Evolutionary conservation across 2,329 filamentous ascomycete species (phyloP).

Genomic region (Pseudogymnoascus sp.): DNA sequence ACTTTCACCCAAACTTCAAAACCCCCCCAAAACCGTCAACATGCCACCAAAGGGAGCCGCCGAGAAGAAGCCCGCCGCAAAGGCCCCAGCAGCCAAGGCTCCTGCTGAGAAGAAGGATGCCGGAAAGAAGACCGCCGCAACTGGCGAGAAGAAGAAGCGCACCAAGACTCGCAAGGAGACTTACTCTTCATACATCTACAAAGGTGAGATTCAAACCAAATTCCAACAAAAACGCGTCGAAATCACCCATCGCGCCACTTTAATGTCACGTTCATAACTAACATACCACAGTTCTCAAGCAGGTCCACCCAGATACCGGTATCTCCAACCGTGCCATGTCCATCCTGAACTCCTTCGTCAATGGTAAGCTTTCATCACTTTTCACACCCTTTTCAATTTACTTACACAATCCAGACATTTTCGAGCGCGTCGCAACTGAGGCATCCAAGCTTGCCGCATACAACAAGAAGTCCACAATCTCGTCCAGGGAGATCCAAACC

Average conservation of each 20-base stretch:
- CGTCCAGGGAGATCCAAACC: conserved; percentile 98
- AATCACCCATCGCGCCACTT: conserved; percentile 1
- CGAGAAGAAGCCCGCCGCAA: conserved; percentile 98
- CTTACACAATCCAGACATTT: conserved; percentile 67
- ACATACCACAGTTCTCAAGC: conserved; percentile 77
- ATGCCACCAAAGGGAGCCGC: conserved; percentile 93
- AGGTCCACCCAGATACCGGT: conserved; percentile 99
- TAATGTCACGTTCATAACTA: conserved; percentile 29
- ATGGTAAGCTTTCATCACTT: conserved; percentile 57
- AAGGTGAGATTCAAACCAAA: conserved; percentile 58
- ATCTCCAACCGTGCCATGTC: conserved; percentile 99
- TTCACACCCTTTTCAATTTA: conserved; percentile 7
- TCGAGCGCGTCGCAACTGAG: conserved; percentile 97
- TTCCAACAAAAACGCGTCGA: conserved; percentile 9
- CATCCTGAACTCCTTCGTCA: conserved; percentile 99
- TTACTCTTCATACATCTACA: conserved; percentile 99
- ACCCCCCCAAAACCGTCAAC: conserved; percentile 42
- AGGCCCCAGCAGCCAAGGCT: conserved; percentile 78
- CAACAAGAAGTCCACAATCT: conserved; percentile 99
- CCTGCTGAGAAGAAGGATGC: conserved; percentile 99
- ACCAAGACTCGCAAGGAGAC: conserved; percentile 99
- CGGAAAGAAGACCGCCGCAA: conserved; percentile 97
- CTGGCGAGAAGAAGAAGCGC: conserved; percentile 99
- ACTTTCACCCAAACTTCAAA: conserved; percentile 22
- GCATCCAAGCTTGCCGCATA: conserved; percentile 98